phyloP scores from a whole-genome alignment of 495 filamentous ascomycete genomes.

The Bacidia gigantensis region DNA sequence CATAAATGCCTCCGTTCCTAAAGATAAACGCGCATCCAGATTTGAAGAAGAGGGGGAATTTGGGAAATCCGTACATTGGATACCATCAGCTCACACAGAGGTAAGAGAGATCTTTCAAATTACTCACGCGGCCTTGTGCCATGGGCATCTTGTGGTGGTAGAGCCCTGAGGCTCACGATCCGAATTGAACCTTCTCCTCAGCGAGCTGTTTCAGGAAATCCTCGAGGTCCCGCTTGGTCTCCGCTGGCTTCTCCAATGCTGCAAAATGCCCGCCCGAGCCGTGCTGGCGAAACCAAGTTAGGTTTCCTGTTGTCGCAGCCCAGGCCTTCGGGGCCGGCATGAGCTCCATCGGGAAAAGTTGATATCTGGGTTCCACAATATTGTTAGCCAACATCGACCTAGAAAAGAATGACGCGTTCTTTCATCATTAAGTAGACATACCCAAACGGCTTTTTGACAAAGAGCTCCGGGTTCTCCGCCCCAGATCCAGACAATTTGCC shows the following conservation, averaged over 20 bases:
- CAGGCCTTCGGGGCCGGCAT: constrained; percentile 34
- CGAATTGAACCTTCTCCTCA: not conserved
- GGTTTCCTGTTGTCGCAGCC: constrained; percentile 33
- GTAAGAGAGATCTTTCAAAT: too few relatives aligned
- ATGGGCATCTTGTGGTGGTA: not conserved
- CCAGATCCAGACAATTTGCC: constrained; percentile 8
- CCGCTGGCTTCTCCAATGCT: constrained; percentile 40
- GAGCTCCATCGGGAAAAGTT: constrained; percentile 41
- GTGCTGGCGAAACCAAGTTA: constrained; percentile 37
- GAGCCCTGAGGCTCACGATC: not conserved
- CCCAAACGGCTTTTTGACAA: constrained; percentile 43
- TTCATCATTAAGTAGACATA: too few relatives aligned
- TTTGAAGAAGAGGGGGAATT: too few relatives aligned
- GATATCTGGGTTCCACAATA: too few relatives aligned
- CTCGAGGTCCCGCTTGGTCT: constrained; percentile 41
- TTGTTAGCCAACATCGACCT: too few relatives aligned
- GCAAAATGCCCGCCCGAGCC: constrained; percentile 51
- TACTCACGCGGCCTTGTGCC: not conserved
- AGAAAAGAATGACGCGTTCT: too few relatives aligned
- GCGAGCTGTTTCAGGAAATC: constrained; percentile 35
- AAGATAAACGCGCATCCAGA: too few relatives aligned
- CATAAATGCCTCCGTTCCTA: too few relatives aligned
- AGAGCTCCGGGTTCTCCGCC: constrained; percentile 22
- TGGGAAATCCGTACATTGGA: too few relatives aligned
- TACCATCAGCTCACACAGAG: too few relatives aligned